Evolutionary conservation across 2,329 filamentous ascomycete genomes (phyloP), one percentile per base, ranked within the genome.

Genomic region (Gyromitra esculenta): DNA sequence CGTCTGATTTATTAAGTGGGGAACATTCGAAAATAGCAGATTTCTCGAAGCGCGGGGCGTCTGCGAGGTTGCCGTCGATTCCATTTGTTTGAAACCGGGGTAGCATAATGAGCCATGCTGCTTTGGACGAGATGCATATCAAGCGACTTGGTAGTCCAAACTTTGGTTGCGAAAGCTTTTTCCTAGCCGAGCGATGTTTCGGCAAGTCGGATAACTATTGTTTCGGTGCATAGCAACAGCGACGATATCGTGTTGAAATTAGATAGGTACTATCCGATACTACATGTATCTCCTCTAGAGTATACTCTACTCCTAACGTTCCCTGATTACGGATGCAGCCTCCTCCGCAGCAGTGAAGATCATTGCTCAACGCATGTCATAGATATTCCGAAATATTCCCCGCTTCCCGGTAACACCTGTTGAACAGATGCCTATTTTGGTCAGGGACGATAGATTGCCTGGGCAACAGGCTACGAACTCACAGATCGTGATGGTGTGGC

Each of bases 381-480:
- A 56, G 9, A 52, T 63, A n/a, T 56, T 57, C 66, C 54, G 21
- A 60, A 41, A 39, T 68, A 41, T 41, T 64, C 59, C 68, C 68
- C 35, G 13, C 35, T 57, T 57, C 69, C 50, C 39, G 69, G 59
- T 72, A 57, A 37, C 60, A 39, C 13, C 18, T 67, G 31, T 37
- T 37, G 13, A 60, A 15, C 2, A 41, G 37, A 62, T 64, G 31
- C 56, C 48, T 71, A 48, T 69, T 65, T 50, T 70, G 9, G 64
- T 69, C 65, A 75, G 66, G 66, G 43, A 64, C 63, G 6, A 45
- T 45, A 25, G 64, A 65, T 70, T 75, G 59, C 72, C 65, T 25
- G 43, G 39, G 48, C 48, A 71, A 75, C 65, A 52, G 59, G 25
- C 56, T 15, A 59, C 37, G 13, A 21, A 67, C 35, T 15, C 54